Conservation (phyloP, 1,284 basidiomycete genomes). For the Tranzscheliella williamsii region DNA sequence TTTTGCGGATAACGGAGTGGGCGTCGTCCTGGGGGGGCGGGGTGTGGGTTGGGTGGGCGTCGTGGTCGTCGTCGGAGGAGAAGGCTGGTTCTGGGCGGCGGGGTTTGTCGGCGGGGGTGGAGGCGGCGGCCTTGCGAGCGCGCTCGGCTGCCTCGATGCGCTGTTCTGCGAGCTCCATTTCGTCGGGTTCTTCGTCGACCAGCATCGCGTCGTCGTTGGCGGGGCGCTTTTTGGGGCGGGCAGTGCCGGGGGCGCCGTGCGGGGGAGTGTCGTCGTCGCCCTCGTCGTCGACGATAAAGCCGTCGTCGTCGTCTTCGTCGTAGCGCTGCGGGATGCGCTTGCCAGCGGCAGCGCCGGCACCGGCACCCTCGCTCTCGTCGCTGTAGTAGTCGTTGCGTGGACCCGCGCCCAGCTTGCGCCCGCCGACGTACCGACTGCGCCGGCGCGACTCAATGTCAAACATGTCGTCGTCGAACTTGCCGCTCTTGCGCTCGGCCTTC, state of each 20-base stretch:
- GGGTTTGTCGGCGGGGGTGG: slow-evolving; percentile 8
- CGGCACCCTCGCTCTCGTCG: slow-evolving; percentile 44
- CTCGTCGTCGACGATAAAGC: slow-evolving; percentile 52
- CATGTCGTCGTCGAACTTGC: slow-evolving; percentile 47
- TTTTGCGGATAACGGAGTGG: slow-evolving; percentile 28
- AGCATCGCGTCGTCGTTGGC: slow-evolving; percentile 39
- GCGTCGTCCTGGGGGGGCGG: slow-evolving; percentile 5
- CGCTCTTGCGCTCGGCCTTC: slow-evolving; percentile 35
- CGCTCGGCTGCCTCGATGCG: slow-evolving; percentile 37
- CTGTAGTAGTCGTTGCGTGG: slow-evolving; percentile 45
- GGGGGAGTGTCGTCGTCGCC: slow-evolving; percentile 43
- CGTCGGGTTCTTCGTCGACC: slow-evolving; percentile 54
- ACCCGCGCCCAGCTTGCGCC: slow-evolving; percentile 32
- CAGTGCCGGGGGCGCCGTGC: slow-evolving; percentile 10
- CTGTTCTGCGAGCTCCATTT: slow-evolving; percentile 47
- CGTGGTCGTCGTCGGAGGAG: slow-evolving; percentile 37
- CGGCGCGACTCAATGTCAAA: slow-evolving; percentile 38
- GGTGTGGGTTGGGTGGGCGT: slow-evolving; percentile 22
- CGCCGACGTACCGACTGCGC: slow-evolving; percentile 18
- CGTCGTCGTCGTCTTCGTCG: slow-evolving; percentile 55
- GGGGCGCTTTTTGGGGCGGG: slow-evolving; percentile 17
- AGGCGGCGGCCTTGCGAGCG: slow-evolving; percentile 27
- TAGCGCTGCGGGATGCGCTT: slow-evolving; percentile 17
- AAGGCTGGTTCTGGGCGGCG: slow-evolving; percentile 29
- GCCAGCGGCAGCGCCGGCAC: slow-evolving; percentile 25